Base-by-base conservation (phyloP, 176 grass and related monocot species). In the Carex littledalei region DNA sequence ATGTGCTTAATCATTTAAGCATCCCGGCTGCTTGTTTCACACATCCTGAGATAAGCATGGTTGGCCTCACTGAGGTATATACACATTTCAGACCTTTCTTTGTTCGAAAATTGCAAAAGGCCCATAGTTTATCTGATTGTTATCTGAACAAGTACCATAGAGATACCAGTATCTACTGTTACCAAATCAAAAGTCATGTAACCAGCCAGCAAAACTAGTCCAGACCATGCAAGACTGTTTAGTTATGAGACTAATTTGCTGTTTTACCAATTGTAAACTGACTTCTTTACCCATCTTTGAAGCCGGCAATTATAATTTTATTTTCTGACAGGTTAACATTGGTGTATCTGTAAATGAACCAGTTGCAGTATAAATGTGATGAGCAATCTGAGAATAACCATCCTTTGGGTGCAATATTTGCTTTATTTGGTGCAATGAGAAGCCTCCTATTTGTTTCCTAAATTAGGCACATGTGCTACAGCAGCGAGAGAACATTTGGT, bases 21-120 rank as follows among this genome's bases (percentile, higher is more conserved):
- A 86, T 98, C 67, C 92, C 95, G 16, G 95, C 95, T 55, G 95
- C 95, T 68, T 98, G 92, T 90, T 98, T 98, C 85, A 98, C 95
- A 49, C 95, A 98, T 87, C 92, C 95, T 83, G 92, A 98, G 84
- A 98, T 98, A 43, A 98, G 95, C 86, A 98, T 98, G 95, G 92
- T 98, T 91, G 95, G 95, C 21, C 75, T 98, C 39, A 98, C 91
- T 82, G 95, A 98, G 89, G 95, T 92, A 91, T 86, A 56, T 81
- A 56, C 14, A 32, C 24, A 32, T 56, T 50, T 34, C 52, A 17
- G 3, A 31, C 34, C 6, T 52, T 10, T 78, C 16, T 13, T 78
- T 56, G 21, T 78, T 52, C 3, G 17, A 17, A 71, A 52, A 78
- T 78, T 57, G 74, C 26, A 17, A 32, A 17, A 75, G 11, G 16